A percentile compares a stretch with the other conserved stretches of the same genome.
Conservation (phyloP, 768 basidiomycete genomes). For the Auriscalpium orientale region DNA sequence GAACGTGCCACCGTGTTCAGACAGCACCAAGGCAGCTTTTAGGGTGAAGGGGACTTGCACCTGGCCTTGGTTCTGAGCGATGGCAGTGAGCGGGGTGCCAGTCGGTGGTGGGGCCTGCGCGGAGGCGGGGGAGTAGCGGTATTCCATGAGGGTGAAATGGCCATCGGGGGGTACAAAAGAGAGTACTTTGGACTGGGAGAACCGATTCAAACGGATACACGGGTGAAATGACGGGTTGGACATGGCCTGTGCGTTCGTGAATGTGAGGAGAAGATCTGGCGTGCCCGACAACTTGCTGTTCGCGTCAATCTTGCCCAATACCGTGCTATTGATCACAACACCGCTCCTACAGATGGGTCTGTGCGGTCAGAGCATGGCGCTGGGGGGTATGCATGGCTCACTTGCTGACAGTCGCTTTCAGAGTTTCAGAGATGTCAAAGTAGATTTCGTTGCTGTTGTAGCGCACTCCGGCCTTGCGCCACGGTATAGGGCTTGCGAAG, state of each 20-base stretch:
- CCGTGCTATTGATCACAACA: constrained; percentile 52
- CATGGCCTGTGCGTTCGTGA: constrained; percentile 34
- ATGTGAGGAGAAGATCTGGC: constrained; percentile 78
- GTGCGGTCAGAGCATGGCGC: neutral
- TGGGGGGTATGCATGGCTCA: constrained; percentile 27
- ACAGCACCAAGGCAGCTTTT: constrained; percentile 25
- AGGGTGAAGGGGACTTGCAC: constrained; percentile 29
- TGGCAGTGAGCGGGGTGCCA: constrained; percentile 34
- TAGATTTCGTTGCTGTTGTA: constrained; percentile 89
- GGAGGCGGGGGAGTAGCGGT: constrained; percentile 54
- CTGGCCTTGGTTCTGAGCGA: constrained; percentile 15
- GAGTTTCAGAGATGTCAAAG: constrained; percentile 82
- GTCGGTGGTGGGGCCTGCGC: constrained; percentile 14
- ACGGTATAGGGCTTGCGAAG: constrained; percentile 89
- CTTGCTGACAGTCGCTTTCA: constrained; percentile 76
- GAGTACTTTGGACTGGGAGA: constrained; percentile 65
- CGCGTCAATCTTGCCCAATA: constrained; percentile 72
- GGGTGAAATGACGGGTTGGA: constrained; percentile 83
- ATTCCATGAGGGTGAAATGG: constrained; percentile 76
- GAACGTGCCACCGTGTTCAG: constrained; percentile 46
- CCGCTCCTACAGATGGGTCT: constrained; percentile 44
- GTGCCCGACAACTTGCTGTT: constrained; percentile 79
- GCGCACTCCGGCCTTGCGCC: constrained; percentile 78
- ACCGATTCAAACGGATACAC: constrained; percentile 83
- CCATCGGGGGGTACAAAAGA: constrained; percentile 96